These are phyloP conservation scores for Moesziomyces parantarcticus DNA, from an alignment of 1,284 basidiomycete genomes.

Conservation along the genomic window DNA sequence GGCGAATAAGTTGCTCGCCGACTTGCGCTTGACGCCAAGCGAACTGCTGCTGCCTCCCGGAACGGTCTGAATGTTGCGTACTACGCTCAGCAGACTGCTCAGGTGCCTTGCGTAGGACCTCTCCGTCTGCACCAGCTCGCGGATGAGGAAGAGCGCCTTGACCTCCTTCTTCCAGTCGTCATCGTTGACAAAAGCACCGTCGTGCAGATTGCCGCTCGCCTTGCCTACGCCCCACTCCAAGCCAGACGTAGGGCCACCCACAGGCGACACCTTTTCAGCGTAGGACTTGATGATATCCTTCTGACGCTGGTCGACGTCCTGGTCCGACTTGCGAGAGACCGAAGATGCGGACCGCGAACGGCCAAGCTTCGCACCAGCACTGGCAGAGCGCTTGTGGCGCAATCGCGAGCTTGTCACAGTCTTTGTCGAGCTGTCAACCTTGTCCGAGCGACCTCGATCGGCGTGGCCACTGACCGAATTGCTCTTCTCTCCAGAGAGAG, in stretches of 20 bases:
- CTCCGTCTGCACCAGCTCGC: slow-evolving; percentile 66
- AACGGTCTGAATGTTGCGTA: slow-evolving; percentile 37
- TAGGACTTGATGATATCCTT: slow-evolving; percentile 47
- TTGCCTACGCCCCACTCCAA: slow-evolving; percentile 56
- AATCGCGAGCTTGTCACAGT: neutral
- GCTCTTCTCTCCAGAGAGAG: neutral
- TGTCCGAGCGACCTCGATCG: neutral
- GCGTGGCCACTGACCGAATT: neutral
- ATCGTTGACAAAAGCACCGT: slow-evolving; percentile 59
- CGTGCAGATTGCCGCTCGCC: slow-evolving; percentile 55
- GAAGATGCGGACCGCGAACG: slow-evolving; percentile 8
- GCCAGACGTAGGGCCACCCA: slow-evolving; percentile 19
- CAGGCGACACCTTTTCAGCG: slow-evolving; percentile 15
- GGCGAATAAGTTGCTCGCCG: slow-evolving; percentile 28
- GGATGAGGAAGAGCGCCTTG: slow-evolving; percentile 63
- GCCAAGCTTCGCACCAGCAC: slow-evolving; percentile 23
- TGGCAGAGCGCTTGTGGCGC: slow-evolving; percentile 31
- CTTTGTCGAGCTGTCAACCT: neutral
- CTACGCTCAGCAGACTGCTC: slow-evolving; percentile 54
- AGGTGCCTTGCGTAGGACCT: slow-evolving; percentile 62
- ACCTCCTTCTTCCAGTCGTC: slow-evolving; percentile 67
- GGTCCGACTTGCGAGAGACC: slow-evolving; percentile 6
- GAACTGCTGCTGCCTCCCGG: slow-evolving; percentile 8
- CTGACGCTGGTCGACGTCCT: slow-evolving; percentile 33
- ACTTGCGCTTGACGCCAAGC: slow-evolving; percentile 34